These are phyloP conservation scores for Stagonosporopsis vannaccii DNA, from an alignment of 2,329 filamentous ascomycete genomes.

Conservation along the genomic window DNA sequence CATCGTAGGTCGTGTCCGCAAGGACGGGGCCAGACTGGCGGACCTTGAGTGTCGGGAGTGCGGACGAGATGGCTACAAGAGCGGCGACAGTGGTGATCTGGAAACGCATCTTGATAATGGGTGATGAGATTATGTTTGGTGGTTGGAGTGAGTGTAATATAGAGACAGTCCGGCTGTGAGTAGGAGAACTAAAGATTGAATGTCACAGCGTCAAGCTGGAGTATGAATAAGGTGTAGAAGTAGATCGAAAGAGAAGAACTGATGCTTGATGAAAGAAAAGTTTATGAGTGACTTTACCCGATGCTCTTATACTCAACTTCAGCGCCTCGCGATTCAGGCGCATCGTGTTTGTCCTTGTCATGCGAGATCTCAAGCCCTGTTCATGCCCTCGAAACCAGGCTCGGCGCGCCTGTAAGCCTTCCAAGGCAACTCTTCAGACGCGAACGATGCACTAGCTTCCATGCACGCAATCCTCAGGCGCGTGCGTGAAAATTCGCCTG, in stretches of 20 bases:
- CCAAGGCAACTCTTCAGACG: conserved; percentile 16
- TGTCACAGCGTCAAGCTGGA: conserved; percentile 42
- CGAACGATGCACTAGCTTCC: conserved; percentile 20
- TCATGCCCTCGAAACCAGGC: conserved; percentile 11
- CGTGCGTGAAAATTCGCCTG: conserved; percentile 2
- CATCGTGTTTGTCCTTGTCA: not conserved
- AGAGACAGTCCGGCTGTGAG: conserved; percentile 38
- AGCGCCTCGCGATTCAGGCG: not conserved
- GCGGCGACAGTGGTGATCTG: conserved; percentile 36
- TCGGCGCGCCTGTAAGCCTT: conserved; percentile 1
- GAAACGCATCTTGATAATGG: conserved; percentile 40
- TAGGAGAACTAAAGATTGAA: conserved; percentile 16
- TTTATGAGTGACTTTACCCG: conserved; percentile 7
- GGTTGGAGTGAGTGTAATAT: conserved; percentile 3
- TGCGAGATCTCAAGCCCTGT: not conserved
- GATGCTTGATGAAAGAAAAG: conserved; percentile 31
- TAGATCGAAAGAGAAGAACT: conserved; percentile 6
- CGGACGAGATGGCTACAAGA: conserved; percentile 36
- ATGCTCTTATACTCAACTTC: conserved; percentile 13
- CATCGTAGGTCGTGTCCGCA: conserved; percentile 42
- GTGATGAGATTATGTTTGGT: not conserved
- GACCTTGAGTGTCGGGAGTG: conserved; percentile 32
- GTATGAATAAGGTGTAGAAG: conserved; percentile 15
- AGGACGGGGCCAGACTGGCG: conserved; percentile 36
- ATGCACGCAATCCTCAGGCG: conserved; percentile 17